Conservation (phyloP, 2,329 filamentous ascomycete genomes). For the Hirsutella rhossiliensis region DNA sequence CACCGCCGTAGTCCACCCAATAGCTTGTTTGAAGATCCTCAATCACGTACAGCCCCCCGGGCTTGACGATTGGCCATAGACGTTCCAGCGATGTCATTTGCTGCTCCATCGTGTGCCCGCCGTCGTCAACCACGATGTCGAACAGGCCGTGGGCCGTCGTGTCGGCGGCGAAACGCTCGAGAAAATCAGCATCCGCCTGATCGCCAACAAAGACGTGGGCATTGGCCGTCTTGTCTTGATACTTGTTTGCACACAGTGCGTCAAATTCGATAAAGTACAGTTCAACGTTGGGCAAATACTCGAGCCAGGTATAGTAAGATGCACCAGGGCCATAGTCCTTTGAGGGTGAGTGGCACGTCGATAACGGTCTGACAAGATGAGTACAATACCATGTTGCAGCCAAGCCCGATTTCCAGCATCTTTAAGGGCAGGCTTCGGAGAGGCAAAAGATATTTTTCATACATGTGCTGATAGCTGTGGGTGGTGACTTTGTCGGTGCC, state of each 20-base stretch:
- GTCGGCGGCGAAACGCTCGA: slow-evolving; percentile 20
- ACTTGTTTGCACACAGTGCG: slow-evolving; percentile 20
- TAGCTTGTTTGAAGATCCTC: slow-evolving; percentile 21
- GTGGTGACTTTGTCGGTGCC: slow-evolving; percentile 26
- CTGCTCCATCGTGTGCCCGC: slow-evolving; percentile 24
- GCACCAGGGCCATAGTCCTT: slow-evolving; percentile 22
- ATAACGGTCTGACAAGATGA: background rate
- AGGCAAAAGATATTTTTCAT: slow-evolving; percentile 23
- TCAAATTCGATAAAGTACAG: slow-evolving; percentile 30
- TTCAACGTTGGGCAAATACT: slow-evolving; percentile 25
- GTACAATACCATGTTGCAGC: slow-evolving; percentile 21
- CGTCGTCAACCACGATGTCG: slow-evolving; percentile 28
- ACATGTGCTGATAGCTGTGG: slow-evolving; percentile 27
- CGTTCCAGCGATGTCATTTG: slow-evolving; percentile 21
- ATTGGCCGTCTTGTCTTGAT: slow-evolving; percentile 18
- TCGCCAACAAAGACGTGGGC: slow-evolving; percentile 27
- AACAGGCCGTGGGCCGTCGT: slow-evolving; percentile 17
- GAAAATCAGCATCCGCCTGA: slow-evolving; percentile 22
- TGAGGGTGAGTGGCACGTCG: background rate
- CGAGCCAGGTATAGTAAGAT: slow-evolving; percentile 27
- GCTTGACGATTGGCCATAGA: slow-evolving; percentile 23
- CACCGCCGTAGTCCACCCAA: slow-evolving; percentile 12
- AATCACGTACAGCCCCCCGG: slow-evolving; percentile 22
- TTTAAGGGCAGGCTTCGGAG: slow-evolving; percentile 20
- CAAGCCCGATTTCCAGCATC: slow-evolving; percentile 28